These are phyloP conservation scores for Emmonsia crescens DNA, from an alignment of 2,329 filamentous ascomycete species.

Conservation along the genomic window DNA sequence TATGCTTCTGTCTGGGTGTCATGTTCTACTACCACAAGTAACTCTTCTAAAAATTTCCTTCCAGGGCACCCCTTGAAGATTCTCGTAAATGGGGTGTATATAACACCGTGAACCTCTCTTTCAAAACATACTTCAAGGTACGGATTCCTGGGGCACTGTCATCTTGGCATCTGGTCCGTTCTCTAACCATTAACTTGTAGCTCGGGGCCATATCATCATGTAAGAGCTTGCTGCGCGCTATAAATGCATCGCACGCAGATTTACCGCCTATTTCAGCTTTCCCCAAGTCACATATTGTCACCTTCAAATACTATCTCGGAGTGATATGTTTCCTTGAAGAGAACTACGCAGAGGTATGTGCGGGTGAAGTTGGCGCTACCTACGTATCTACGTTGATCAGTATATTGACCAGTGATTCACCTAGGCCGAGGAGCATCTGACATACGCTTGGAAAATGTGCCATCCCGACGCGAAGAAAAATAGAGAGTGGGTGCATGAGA, in stretches of 20 bases:
- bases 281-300: constrained; percentile 82
- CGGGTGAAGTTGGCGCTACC: background rate
- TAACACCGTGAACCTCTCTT: constrained; percentile 84
- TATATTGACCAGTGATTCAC: background rate
- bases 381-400: background rate
- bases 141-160: background rate
- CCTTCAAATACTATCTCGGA: constrained; percentile 92
- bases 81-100: constrained; percentile 98
- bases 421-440: constrained; percentile 69
- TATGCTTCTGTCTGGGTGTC: constrained; percentile 34
- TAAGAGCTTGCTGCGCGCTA: constrained; percentile 76
- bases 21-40: background rate
- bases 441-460: constrained; percentile 72
- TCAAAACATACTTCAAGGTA: constrained; percentile 94
- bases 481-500: constrained; percentile 54
- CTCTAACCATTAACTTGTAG: constrained; percentile 37
- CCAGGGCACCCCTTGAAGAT: constrained; percentile 68
- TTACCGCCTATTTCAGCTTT: constrained; percentile 71
- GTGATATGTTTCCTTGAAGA: constrained; percentile 92
- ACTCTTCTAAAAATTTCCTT: constrained; percentile 13
- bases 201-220: constrained; percentile 43
- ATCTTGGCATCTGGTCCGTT: background rate
- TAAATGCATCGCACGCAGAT: constrained; percentile 66
- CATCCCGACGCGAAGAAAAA: constrained; percentile 63
- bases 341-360: constrained; percentile 65